phyloP scores from a whole-genome alignment of 345 rosid genomes.

The Mangifera indica region DNA sequence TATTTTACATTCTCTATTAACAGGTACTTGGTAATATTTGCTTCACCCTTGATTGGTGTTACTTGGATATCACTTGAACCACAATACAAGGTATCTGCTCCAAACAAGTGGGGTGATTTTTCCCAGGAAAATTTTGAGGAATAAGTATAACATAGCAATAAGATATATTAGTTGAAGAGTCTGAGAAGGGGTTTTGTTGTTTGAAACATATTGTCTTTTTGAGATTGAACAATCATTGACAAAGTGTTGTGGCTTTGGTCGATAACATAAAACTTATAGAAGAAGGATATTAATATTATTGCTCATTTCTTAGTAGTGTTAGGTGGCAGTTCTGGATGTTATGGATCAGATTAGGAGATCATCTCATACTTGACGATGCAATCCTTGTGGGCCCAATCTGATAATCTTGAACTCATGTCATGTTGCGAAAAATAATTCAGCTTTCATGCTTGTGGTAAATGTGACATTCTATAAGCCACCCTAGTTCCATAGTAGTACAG shows the following conservation, averaged over 20 bases:
- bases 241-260: background rate
- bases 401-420: conserved; percentile 1
- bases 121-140: background rate
- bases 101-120: background rate
- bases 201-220: background rate
- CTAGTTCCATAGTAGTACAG: background rate
- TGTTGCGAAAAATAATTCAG: background rate
- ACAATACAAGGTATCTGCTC: background rate
- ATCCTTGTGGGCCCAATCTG: background rate
- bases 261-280: background rate
- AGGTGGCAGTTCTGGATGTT: background rate
- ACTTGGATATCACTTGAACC: background rate
- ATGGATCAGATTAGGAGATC: background rate
- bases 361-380: background rate
- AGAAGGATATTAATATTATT: background rate
- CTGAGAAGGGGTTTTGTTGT: background rate
- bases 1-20: background rate
- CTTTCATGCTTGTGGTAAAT: background rate
- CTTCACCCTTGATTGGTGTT: background rate
- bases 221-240: background rate
- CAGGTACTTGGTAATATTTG: background rate
- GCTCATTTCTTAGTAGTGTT: too few species aligned
- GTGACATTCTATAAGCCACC: background rate
- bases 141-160: background rate
- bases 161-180: background rate